Evolutionary conservation across 768 basidiomycete genomes (phyloP).

Genomic region (Termitomyces sp.): DNA sequence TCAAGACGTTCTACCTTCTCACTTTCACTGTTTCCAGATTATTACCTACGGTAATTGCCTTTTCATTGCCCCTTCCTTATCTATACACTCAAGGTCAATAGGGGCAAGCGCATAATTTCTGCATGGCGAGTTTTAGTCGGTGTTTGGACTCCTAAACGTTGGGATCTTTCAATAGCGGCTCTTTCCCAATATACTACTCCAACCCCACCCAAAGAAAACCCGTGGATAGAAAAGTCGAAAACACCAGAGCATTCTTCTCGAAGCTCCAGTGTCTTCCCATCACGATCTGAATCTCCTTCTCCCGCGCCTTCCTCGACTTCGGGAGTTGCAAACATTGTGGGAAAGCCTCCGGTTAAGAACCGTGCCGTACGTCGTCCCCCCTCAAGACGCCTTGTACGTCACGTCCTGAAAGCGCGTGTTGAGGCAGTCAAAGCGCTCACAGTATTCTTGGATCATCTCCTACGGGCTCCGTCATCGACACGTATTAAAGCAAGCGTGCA

Average conservation of each 20-base stretch:
- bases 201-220: constrained; percentile 56
- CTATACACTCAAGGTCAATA: constrained; percentile 24
- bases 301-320: constrained; percentile 11
- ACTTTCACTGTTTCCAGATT: constrained; percentile 34
- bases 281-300: constrained; percentile 15
- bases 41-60: constrained; percentile 66
- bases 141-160: constrained; percentile 82
- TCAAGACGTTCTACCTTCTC: constrained; percentile 13
- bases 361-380: constrained; percentile 49
- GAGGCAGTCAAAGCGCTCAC: constrained; percentile 77
- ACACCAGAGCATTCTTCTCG: constrained; percentile 17
- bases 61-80: constrained; percentile 2
- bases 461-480: constrained; percentile 28
- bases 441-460: constrained; percentile 63
- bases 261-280: constrained; percentile 8
- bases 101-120: constrained; percentile 81
- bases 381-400: constrained; percentile 79
- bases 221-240: constrained; percentile 58
- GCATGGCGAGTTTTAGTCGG: constrained; percentile 98
- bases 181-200: constrained; percentile 72
- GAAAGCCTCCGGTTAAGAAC: constrained; percentile 37
- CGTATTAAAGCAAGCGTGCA: constrained; percentile 39
- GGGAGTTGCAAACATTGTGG: constrained; percentile 12
- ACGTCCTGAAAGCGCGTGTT: constrained; percentile 82
- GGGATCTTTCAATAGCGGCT: constrained; percentile 75